Evolutionary conservation across 192 early-diverging fungal species (phyloP).

Genomic region (Neocallimastix lanati): DNA sequence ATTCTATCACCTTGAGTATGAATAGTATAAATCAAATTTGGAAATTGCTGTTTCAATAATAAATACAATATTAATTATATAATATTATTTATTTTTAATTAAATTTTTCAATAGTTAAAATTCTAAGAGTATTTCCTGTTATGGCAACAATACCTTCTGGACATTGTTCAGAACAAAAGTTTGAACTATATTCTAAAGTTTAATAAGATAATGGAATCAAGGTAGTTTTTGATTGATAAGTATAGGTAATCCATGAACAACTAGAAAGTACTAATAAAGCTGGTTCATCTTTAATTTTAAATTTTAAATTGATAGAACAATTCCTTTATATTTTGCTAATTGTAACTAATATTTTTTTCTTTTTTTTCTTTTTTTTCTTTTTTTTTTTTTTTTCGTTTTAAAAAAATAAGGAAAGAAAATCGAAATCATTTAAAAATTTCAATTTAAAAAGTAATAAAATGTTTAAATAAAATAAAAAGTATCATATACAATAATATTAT

Average conservation of each 20-base stretch:
- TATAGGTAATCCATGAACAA: conserved; percentile 78
- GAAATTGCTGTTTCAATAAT: conserved; percentile 27
- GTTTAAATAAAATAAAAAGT: too few relatives aligned
- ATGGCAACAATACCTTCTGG: conserved; percentile 78
- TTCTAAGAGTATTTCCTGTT: conserved; percentile 64
- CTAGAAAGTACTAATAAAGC: conserved; percentile 68
- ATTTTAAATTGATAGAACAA: too few relatives aligned
- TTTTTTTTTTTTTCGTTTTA: too few relatives aligned
- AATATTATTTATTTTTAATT: too few relatives aligned
- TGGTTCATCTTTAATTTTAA: conserved; percentile 36
- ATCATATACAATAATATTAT: too few relatives aligned
- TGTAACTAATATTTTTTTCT: too few relatives aligned
- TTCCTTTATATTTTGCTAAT: too few relatives aligned
- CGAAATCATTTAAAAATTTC: too few relatives aligned
- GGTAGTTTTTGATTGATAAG: conserved; percentile 46
- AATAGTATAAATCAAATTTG: conserved; percentile 47
- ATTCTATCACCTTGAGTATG: conserved; percentile 68
- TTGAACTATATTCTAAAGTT: conserved; percentile 59
- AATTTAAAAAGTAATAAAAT: too few relatives aligned
- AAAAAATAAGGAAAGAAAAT: too few relatives aligned
- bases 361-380: too few relatives aligned
- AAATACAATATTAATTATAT: too few relatives aligned
- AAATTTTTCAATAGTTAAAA: conserved; percentile 70
- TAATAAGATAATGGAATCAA: conserved; percentile 72
- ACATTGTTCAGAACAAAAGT: conserved; percentile 68